phyloP scores from a whole-genome alignment of 2,329 filamentous ascomycete genomes.

The Calonectria montana region DNA sequence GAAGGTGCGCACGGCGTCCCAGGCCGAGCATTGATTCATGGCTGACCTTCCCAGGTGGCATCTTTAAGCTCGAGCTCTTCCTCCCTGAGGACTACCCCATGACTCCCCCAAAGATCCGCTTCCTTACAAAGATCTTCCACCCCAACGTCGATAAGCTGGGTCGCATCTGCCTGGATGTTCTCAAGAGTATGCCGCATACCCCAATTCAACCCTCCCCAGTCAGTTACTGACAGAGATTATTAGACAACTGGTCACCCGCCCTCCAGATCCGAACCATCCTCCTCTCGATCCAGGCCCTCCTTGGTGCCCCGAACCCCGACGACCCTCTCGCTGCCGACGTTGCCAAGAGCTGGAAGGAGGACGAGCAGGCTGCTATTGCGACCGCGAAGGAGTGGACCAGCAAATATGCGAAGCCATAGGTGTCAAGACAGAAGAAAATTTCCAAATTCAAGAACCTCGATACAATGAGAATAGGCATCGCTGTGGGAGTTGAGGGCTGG shows the following conservation, averaged over 20 bases:
- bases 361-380: slow-evolving; percentile 90
- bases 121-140: slow-evolving; percentile 99
- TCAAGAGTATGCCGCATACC: slow-evolving; percentile 79
- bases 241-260: slow-evolving; percentile 98
- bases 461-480: slow-evolving; percentile 22
- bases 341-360: slow-evolving; percentile 97
- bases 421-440: slow-evolving; percentile 20
- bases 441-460: slow-evolving; percentile 20
- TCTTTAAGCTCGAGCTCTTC: slow-evolving; percentile 98
- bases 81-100: slow-evolving; percentile 99
- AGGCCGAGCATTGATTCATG: neutral
- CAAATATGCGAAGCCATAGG: slow-evolving; percentile 75
- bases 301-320: slow-evolving; percentile 96
- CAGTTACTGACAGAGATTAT: slow-evolving; percentile 26
- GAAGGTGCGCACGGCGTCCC: slow-evolving; percentile 72
- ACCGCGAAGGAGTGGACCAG: slow-evolving; percentile 94
- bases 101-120: slow-evolving; percentile 98
- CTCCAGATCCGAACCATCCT: slow-evolving; percentile 98
- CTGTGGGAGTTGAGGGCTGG: slow-evolving; percentile 21
- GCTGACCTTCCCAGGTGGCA: slow-evolving; percentile 65
- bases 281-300: slow-evolving; percentile 96
- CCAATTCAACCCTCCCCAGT: neutral
- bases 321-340: slow-evolving; percentile 99
- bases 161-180: slow-evolving; percentile 94
- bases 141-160: slow-evolving; percentile 98